Conservation (phyloP, 345 rosid genomes). For the Salix purpurea region DNA sequence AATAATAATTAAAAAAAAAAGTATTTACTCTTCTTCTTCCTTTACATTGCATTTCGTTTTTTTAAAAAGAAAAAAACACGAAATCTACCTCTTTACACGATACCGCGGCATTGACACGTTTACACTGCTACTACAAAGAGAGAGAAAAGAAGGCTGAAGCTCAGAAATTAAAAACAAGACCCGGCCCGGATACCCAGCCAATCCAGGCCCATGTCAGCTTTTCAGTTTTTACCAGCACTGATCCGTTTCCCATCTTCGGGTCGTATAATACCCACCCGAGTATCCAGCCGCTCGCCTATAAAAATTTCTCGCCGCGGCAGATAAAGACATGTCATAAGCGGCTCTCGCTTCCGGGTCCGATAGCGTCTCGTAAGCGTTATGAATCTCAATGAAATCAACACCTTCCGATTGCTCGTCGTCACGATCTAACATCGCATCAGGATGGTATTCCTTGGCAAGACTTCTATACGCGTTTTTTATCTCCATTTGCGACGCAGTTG, state of each 20-base stretch:
- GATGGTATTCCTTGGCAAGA: constrained; percentile 57
- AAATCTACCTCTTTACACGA: neutral
- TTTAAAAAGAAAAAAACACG: neutral
- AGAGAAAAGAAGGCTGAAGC: neutral
- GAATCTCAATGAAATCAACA: constrained; percentile 60
- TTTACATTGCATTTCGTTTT: neutral
- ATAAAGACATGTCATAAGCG: constrained; percentile 55
- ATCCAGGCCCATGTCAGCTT: neutral
- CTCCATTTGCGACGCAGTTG: constrained; percentile 14
- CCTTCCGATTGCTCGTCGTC: constrained; percentile 38
- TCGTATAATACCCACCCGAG: constrained; percentile 22
- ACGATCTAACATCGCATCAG: constrained; percentile 32
- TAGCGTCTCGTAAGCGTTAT: constrained; percentile 62
- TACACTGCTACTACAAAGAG: neutral
- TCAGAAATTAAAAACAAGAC: neutral
- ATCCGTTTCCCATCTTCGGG: constrained; percentile 86
- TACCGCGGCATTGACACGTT: neutral
- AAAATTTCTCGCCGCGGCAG: constrained; percentile 11
- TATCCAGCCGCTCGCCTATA: constrained; percentile 9
- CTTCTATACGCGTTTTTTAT: constrained; percentile 23
- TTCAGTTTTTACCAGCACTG: constrained; percentile 67
- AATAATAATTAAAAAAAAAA: too few relatives aligned
- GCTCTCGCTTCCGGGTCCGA: constrained; percentile 75
- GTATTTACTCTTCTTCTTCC: neutral
- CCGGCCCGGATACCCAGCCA: too few relatives aligned